Base-by-base conservation (phyloP, 2,329 filamentous ascomycete genomes). In the Epichloe elymi region DNA sequence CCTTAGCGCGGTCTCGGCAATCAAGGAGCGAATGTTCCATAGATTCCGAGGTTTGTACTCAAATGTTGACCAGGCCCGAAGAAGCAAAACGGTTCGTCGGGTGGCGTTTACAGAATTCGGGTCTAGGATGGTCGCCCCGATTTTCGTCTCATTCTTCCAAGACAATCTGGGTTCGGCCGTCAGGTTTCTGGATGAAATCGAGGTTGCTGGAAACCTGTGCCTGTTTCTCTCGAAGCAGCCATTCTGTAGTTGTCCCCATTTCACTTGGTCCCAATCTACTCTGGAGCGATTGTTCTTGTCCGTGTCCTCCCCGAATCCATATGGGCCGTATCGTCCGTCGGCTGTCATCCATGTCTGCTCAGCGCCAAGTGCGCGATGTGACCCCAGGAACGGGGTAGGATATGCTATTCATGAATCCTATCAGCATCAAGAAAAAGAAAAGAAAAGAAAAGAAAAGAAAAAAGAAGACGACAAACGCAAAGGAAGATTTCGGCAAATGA, bases 11-110 rank as follows among this genome's bases (percentile, higher is more conserved):
- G 83, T 67, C 63, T 85, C 82, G 61, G 74, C 76, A 57, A 85
- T 76, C 69, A 85, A 75, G 47, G 81, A 78, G 46, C 82, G 79
- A 33, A 85, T 66, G 55, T 78, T 78, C 61, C 81, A 74, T 54
- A 82, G 67, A 56, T 81, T 77, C 60, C 83, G 76, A 7, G 75
- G 66, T 35, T 76, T 77, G 65, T 82, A 85, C 8, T 76, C 55
- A 58, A 79, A 82, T 51, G 73, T 75, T 54, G 58, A 53, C 55
- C 56, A 66, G 5, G 59, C 47, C 41, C 63, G 62, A 38, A 58
- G 23, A 12, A 58, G 53, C 37, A 57, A n/a, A 15, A 53, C 57
- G 4, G 64, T 65, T 2, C 62, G 57, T 26, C 60, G 51, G 7
- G 61, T 61, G 19, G 51, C 33, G 23, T 60, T 55, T 43, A 62